These are phyloP conservation scores for Clitopilus passeckerianus DNA, from an alignment of 768 basidiomycete genomes.

Conservation along the genomic window DNA sequence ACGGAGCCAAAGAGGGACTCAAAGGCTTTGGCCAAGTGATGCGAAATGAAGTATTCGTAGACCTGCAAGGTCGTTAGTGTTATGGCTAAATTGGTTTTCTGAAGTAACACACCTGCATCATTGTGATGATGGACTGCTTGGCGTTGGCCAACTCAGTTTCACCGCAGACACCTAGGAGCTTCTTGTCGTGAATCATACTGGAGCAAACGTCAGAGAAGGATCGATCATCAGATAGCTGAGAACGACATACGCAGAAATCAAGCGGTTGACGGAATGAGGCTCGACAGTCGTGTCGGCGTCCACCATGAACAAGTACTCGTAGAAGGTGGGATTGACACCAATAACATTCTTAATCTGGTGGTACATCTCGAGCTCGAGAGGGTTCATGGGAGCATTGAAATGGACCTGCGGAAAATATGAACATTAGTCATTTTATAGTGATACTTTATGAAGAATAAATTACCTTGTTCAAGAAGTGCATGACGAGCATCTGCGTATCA, in stretches of 20 bases:
- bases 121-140: slow-evolving; percentile 92
- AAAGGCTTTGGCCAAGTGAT: slow-evolving; percentile 98
- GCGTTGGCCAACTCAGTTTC: slow-evolving; percentile 92
- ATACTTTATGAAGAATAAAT: not conserved
- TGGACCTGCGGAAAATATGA: slow-evolving; percentile 60
- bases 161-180: slow-evolving; percentile 90
- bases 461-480: slow-evolving; percentile 98
- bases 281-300: slow-evolving; percentile 96
- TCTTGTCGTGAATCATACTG: slow-evolving; percentile 97
- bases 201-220: not conserved
- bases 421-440: slow-evolving; percentile 2
- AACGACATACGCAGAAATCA: slow-evolving; percentile 80
- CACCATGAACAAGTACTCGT: slow-evolving; percentile 91
- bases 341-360: slow-evolving; percentile 99
- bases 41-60: slow-evolving; percentile 98
- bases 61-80: slow-evolving; percentile 41
- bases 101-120: slow-evolving; percentile 75
- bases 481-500: slow-evolving; percentile 92
- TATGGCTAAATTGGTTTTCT: not conserved
- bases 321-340: slow-evolving; percentile 97
- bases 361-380: slow-evolving; percentile 95
- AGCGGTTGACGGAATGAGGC: slow-evolving; percentile 79
- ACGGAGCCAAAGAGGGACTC: slow-evolving; percentile 96
- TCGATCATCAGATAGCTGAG: not conserved
- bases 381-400: slow-evolving; percentile 95